These are phyloP conservation scores for Metschnikowia picachoensis DNA, from an alignment of 805 yeast species.

Conservation along the genomic window DNA sequence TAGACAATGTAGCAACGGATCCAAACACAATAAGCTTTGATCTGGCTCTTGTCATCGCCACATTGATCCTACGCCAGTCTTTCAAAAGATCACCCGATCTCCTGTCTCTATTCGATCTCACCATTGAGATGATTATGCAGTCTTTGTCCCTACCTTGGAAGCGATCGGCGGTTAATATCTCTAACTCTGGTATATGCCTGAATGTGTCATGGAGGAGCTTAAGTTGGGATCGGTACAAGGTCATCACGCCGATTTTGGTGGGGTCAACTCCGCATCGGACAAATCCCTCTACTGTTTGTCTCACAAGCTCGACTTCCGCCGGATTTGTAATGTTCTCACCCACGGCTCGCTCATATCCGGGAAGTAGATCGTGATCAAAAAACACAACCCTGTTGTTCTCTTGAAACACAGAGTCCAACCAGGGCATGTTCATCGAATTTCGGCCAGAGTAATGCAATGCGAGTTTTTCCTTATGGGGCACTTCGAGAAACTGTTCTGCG, in stretches of 20 bases:
- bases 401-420: slow-evolving; percentile 58
- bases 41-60: slow-evolving; percentile 88
- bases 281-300: slow-evolving; percentile 59
- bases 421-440: slow-evolving; percentile 21
- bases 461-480: slow-evolving; percentile 42
- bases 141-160: slow-evolving; percentile 96
- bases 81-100: slow-evolving; percentile 73
- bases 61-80: slow-evolving; percentile 92
- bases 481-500: slow-evolving; percentile 50
- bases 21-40: slow-evolving; percentile 83
- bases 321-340: slow-evolving; percentile 73
- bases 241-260: slow-evolving; percentile 75
- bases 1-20: slow-evolving; percentile 57
- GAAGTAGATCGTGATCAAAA: slow-evolving; percentile 69
- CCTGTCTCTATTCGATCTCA: slow-evolving; percentile 65
- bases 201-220: slow-evolving; percentile 25
- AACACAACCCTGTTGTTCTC: slow-evolving; percentile 65
- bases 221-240: slow-evolving; percentile 79
- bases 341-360: slow-evolving; percentile 49
- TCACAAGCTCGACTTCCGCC: slow-evolving; percentile 64
- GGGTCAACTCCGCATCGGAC: slow-evolving; percentile 55
- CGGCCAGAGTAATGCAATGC: slow-evolving; percentile 6
- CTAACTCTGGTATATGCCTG: slow-evolving; percentile 45
- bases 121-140: slow-evolving; percentile 84
- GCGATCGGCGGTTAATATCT: slow-evolving; percentile 88